Base-by-base conservation (phyloP, 1,284 basidiomycete genomes). In the Malassezia sympodialis region DNA sequence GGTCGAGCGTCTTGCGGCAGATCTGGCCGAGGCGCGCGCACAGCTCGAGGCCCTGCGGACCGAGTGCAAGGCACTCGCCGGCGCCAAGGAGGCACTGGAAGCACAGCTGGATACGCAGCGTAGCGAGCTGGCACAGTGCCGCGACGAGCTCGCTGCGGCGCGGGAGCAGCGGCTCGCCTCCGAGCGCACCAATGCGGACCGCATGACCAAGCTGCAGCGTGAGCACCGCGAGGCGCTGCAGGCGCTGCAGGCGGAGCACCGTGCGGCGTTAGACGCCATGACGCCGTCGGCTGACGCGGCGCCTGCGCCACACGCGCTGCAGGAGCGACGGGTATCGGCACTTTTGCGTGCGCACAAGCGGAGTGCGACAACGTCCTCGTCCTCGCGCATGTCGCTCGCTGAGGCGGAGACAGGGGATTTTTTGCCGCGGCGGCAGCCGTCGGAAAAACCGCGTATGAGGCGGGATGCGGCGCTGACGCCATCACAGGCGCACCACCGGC, bases 401-500 rank as follows among this genome's bases (percentile, higher is more conserved):
- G 50, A 54, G 48, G 32, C 47, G 26, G 51, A 54, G 21, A 8
- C 30, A n/a, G n/a, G 39, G 2, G 47, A 42, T n/a, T 19, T 41
- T 15, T 17, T 49, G 23, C 39, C 32, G 35, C 46, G 34, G n/a
- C 53, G 53, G 5, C 44, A 34, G 30, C 51, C 51, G 8, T 17
- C 48, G 10, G 44, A 48, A 11, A 49, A 12, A 28, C 32, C 27
- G 21, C 31, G 44, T 14, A 53, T 31, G 44, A 31, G 26, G 12
- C 49, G 14, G 8, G 30, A 34, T 23, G 41, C 37, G 10, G 37
- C 42, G 8, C 31, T 61, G 5, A 44, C 60, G 8, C 34, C 57
- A 2, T 47, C 23, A 15, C 60, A 61, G 43, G 49, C 46, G 23
- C 60, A 61, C 39, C 56, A 50, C 1, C 49, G 60, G 15, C 32